These are phyloP conservation scores for Zoysia matrella DNA, from an alignment of 202 grass and related monocot genomes.

Conservation along the genomic window DNA sequence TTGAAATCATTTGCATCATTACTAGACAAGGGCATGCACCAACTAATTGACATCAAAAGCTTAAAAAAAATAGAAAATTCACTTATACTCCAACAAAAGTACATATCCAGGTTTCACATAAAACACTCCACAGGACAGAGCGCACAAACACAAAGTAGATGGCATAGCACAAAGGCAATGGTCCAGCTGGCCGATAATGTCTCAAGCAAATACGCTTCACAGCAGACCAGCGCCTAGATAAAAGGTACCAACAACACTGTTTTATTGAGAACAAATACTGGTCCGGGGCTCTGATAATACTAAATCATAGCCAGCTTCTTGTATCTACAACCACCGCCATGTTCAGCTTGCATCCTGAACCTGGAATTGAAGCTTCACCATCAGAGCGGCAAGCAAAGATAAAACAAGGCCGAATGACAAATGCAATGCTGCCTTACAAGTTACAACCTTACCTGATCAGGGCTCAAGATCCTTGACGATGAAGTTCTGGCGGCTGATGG, in stretches of 20 bases:
- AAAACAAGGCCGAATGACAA: background rate
- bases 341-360: background rate
- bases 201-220: slow-evolving; percentile 31
- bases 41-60: too few relatives aligned
- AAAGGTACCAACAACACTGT: background rate
- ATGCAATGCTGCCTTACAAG: background rate
- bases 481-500: slow-evolving; percentile 93
- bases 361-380: background rate
- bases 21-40: too few relatives aligned
- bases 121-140: background rate
- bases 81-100: background rate
- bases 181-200: background rate
- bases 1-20: too few relatives aligned
- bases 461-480: slow-evolving; percentile 72
- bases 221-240: background rate
- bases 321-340: background rate
- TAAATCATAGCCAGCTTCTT: background rate
- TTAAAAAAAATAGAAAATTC: too few relatives aligned
- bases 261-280: slow-evolving; percentile 36
- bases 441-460: slow-evolving; percentile 25
- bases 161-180: background rate
- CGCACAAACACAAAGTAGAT: background rate
- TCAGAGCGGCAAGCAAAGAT: background rate
- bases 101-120: slow-evolving; percentile 10
- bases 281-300: background rate